These are phyloP conservation scores for Globomyces sp. DNA, from an alignment of 371 early-diverging fungal genomes.

Conservation along the genomic window DNA sequence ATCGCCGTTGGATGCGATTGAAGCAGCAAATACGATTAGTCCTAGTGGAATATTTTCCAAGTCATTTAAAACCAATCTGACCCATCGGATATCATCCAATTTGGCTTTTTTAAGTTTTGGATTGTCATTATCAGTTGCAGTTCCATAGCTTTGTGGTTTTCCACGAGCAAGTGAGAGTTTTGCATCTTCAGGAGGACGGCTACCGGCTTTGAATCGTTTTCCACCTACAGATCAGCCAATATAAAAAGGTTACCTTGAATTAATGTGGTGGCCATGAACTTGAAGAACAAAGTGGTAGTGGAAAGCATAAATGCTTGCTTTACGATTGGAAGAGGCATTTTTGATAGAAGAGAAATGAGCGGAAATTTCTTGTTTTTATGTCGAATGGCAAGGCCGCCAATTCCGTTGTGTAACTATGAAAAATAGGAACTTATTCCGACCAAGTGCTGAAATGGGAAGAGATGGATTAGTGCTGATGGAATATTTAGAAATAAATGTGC, in stretches of 20 bases:
- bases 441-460: too few species aligned
- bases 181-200: slow-evolving; percentile 28
- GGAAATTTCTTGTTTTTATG: too few species aligned
- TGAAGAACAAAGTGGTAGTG: background rate
- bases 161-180: slow-evolving; percentile 11
- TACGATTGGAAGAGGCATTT: too few species aligned
- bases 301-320: too few species aligned
- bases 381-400: too few species aligned
- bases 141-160: background rate
- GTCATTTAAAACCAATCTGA: slow-evolving; percentile 31
- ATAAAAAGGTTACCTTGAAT: background rate
- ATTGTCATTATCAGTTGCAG: background rate
- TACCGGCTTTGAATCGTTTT: slow-evolving; percentile 25
- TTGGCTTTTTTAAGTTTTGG: background rate
- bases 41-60: slow-evolving; percentile 36
- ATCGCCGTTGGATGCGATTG: background rate
- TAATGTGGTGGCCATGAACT: background rate
- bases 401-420: too few species aligned
- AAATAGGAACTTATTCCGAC: too few species aligned
- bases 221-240: slow-evolving; percentile 23
- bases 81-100: slow-evolving; percentile 26
- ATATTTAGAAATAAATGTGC: too few species aligned
- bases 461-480: too few species aligned
- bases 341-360: too few species aligned
- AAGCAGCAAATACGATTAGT: slow-evolving; percentile 20